Base-by-base conservation (phyloP, 2,329 filamentous ascomycete species). In the Penicillium hesseltinei region DNA sequence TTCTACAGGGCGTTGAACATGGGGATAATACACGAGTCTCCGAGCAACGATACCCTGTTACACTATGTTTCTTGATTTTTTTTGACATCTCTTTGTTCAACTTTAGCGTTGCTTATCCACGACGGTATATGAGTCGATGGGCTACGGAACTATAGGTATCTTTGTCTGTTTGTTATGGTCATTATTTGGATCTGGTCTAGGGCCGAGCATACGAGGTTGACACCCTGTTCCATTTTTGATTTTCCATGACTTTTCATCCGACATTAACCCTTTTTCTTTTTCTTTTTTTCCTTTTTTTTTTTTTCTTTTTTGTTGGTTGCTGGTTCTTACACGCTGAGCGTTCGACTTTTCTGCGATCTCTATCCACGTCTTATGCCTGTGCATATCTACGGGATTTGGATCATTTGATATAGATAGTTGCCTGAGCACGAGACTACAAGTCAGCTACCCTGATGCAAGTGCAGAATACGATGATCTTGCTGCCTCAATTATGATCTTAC, bases 11-110 rank as follows among this genome's bases (percentile, higher is more conserved):
- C 64, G 69, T 74, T 74, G 71, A 62, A 62, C 67, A 65, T 65
- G 72, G 73, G 58, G 73, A 75, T 69, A 68, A 75, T 75, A 76
- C 58, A 76, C 73, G 73, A 72, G 66, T 75, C 69, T 68, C 70
- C 71, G 71, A 63, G 65, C 71, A 74, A 74, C 72, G 71, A 75
- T 74, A 74, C 71, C 70, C 69, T 72, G 66, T 71, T 50, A 58
- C 53, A 64, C 57, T 72, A 69, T 63, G 57, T 62, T 56, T 58
- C 17, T 56, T 58, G 56, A 38, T 49, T 53, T 57, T 58, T 58
- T 58, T 51, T 55, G 44, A 43, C 44, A 51, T 54, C 42, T 60
- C 45, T 57, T 33, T 39, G 48, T 57, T 23, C 8, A 54, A 50
- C 11, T 29, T 59, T 49, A 68, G 65, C 63, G 66, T 69, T 66